Conservation (phyloP, 345 rosid genomes). For the Moricandia arvensis region DNA sequence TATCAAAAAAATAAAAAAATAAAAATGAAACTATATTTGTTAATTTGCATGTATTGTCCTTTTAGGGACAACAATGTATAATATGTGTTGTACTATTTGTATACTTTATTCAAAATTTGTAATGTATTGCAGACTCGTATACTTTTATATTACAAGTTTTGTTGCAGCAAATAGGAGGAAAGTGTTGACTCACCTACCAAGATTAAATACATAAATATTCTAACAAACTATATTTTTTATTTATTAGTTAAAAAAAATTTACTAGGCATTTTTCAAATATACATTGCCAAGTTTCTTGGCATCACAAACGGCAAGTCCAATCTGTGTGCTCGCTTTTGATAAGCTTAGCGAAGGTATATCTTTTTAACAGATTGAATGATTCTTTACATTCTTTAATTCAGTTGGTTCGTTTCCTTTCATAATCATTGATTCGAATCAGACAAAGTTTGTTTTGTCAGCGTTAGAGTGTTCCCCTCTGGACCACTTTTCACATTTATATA, state of each 20-base stretch:
- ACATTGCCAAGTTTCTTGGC: slow-evolving; percentile 5
- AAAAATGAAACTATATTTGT: background rate
- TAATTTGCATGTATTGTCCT: background rate
- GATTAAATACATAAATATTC: background rate
- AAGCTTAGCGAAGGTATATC: background rate
- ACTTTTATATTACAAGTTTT: background rate
- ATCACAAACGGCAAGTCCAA: background rate
- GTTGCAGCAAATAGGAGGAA: slow-evolving; percentile 29
- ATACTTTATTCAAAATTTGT: background rate
- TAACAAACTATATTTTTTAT: slow-evolving; percentile 13
- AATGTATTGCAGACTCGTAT: background rate
- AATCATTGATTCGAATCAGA: slow-evolving; percentile 20
- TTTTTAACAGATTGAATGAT: slow-evolving; percentile 14
- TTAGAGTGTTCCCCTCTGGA: slow-evolving; percentile 16
- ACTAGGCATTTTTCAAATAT: background rate
- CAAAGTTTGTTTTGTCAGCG: slow-evolving; percentile 19
- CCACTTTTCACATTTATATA: background rate
- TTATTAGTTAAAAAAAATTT: background rate
- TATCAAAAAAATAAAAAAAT: too few species aligned
- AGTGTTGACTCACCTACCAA: slow-evolving; percentile 36
- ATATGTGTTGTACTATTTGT: background rate
- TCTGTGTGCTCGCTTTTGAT: slow-evolving; percentile 5
- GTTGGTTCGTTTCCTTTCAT: slow-evolving; percentile 7
- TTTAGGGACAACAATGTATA: background rate
- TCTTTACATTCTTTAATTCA: slow-evolving; percentile 8